Evolutionary conservation across 108 stramenopile species (phyloP).

Genomic region (Epithemia pelagica): DNA sequence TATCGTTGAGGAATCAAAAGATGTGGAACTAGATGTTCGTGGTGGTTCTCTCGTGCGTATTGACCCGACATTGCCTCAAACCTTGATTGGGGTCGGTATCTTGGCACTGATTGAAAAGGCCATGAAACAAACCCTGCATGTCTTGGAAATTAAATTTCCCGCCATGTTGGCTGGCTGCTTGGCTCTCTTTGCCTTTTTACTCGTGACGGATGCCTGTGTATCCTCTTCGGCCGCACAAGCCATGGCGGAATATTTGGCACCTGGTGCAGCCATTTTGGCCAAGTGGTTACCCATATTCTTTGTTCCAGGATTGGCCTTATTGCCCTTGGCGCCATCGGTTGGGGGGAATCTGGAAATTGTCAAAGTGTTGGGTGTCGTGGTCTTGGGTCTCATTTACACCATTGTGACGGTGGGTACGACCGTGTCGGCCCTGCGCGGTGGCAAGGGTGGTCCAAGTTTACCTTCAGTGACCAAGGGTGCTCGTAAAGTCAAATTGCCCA

Average conservation of each 20-base stretch:
- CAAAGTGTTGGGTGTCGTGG: constrained; percentile 51
- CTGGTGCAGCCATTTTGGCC: constrained; percentile 60
- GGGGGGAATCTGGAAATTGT: constrained; percentile 58
- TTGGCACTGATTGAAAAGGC: constrained; percentile 44
- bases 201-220: constrained; percentile 33
- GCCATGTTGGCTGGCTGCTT: constrained; percentile 63
- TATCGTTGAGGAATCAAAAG: too few species aligned
- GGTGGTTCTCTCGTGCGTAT: too few species aligned
- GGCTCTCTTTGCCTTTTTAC: constrained; percentile 42
- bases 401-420: constrained; percentile 64
- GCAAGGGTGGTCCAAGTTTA: not conserved
- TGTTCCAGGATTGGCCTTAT: constrained; percentile 76
- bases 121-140: constrained; percentile 46
- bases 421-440: constrained; percentile 43
- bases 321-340: constrained; percentile 69
- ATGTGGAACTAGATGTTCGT: constrained; percentile 7
- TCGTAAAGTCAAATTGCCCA: not conserved
- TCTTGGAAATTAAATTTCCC: constrained; percentile 56
- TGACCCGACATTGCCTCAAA: constrained; percentile 4
- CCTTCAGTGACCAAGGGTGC: not conserved
- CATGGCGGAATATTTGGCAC: constrained; percentile 40
- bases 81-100: constrained; percentile 16
- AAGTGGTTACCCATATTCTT: constrained; percentile 85
- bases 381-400: constrained; percentile 70
- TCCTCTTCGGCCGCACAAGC: constrained; percentile 46